Percentiles rank a stretch among this genome's conserved stretches.
Evolutionary conservation across 345 rosid species (phyloP).

Genomic region (Eucalyptus coolabah): DNA sequence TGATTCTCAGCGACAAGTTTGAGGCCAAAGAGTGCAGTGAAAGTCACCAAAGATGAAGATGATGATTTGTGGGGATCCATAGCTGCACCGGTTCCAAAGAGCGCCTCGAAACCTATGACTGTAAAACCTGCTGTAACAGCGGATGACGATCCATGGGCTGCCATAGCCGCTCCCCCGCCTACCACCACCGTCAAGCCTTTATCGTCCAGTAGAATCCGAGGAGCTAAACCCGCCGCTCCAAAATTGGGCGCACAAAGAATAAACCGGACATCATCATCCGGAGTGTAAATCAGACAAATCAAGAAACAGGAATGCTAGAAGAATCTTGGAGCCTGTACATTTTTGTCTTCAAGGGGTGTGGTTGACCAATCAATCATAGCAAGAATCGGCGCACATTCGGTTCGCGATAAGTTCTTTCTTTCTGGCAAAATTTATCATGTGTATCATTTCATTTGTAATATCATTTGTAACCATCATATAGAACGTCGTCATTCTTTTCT

Average conservation of each 20-base stretch:
- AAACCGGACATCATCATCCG: constrained; percentile 69
- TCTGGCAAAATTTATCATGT: background rate
- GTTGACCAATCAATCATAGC: background rate
- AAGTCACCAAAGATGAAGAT: constrained; percentile 45
- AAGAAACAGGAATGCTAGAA: background rate
- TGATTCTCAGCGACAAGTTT: constrained; percentile 33
- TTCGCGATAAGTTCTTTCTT: background rate
- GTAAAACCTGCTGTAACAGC: constrained; percentile 29
- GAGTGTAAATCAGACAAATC: constrained; percentile 19
- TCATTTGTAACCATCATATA: constrained; percentile 43
- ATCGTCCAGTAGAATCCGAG: constrained; percentile 67
- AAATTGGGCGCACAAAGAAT: constrained; percentile 90
- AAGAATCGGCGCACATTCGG: background rate
- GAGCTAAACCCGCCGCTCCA: constrained; percentile 51
- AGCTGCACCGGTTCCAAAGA: constrained; percentile 76
- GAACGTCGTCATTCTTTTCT: constrained; percentile 10
- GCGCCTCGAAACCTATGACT: constrained; percentile 55
- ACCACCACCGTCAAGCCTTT: constrained; percentile 70
- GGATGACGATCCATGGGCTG: constrained; percentile 86
- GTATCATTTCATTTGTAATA: constrained; percentile 34
- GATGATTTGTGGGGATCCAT: constrained; percentile 97
- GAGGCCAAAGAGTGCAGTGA: constrained; percentile 40
- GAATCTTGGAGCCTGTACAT: constrained; percentile 26
- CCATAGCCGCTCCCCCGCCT: constrained; percentile 94
- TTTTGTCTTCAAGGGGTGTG: constrained; percentile 1